Base-by-base conservation (phyloP, 306 rosid genomes). In the Cyclanthera cordifolia region DNA sequence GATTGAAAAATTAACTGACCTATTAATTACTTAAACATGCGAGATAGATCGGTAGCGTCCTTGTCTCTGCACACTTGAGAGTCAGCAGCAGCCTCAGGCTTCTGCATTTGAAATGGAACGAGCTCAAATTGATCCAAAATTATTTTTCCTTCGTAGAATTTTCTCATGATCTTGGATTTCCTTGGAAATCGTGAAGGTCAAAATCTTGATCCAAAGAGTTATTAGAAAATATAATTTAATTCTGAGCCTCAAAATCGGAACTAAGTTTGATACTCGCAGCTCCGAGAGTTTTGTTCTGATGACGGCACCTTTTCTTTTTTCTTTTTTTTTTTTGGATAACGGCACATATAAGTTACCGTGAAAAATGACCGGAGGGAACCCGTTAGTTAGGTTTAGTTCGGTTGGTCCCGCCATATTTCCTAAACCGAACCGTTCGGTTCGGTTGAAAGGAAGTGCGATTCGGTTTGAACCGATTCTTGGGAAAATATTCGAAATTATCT, bases 1-100 rank as follows among this genome's bases (percentile, higher is more conserved):
- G 4, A 8, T 16, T 9, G 11, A 24, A 5, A 3, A 16, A 3
- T 51, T 24, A 15, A 37, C 83, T 59, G 65, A 93, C 99, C 98
- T 14, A 93, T 58, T 45, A 87, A 78, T 80, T 93, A 93, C 82
- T 79, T 87, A 81, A 93, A 90, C 72, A 95, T 89, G 73, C 84
- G 95, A 51, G 98, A 85, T 37, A 93, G 80, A 83, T 80, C 77
- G 69, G 86, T 69, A 6, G 80, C 50, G 20, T 83, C 85, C 30
- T 27, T 59, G 73, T 75, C 83, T 20, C 51, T 51, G 48, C n/a
- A 37, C 69, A 73, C 61, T 51, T 52, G 74, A 7, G 82, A 69
- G 4, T 50, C 69, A 17, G 53, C 32, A 23, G 74, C 74, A 15
- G 75, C 57, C 48, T 50, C 52, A 41, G 73, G 49, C 45, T 64